phyloP scores from a whole-genome alignment of 1,284 basidiomycete genomes.

The Paramarasmius palmivorus region DNA sequence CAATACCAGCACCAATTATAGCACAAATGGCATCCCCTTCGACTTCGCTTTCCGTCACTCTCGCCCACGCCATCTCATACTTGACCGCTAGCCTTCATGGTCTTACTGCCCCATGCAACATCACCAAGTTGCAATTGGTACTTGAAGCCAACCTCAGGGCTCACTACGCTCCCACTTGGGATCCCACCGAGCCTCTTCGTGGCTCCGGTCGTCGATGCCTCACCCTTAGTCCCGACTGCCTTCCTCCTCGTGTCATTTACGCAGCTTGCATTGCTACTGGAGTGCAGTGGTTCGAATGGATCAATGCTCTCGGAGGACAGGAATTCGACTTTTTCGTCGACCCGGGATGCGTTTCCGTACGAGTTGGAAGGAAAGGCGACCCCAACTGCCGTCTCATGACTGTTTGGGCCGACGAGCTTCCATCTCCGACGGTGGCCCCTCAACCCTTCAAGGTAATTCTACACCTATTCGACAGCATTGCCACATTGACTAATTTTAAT shows the following conservation, averaged over 20 bases:
- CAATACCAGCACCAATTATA: neutral
- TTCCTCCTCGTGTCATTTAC: constrained; percentile 71
- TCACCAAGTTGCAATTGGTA: constrained; percentile 65
- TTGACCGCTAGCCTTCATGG: constrained; percentile 62
- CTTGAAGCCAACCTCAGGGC: constrained; percentile 72
- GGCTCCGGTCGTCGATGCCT: constrained; percentile 74
- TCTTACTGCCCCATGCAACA: constrained; percentile 45
- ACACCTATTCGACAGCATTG: neutral
- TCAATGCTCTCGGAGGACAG: constrained; percentile 58
- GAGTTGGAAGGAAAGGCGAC: constrained; percentile 43
- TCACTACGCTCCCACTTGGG: constrained; percentile 67
- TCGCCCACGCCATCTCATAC: constrained; percentile 71
- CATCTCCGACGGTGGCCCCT: constrained; percentile 25
- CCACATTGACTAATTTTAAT: neutral
- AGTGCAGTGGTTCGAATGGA: constrained; percentile 79
- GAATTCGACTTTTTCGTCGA: constrained; percentile 80
- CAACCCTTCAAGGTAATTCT: constrained; percentile 17
- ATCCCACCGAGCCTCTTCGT: constrained; percentile 56
- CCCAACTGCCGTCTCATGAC: constrained; percentile 46
- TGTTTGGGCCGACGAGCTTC: constrained; percentile 62
- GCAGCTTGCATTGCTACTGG: constrained; percentile 64
- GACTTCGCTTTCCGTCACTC: constrained; percentile 59
- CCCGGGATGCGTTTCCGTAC: constrained; percentile 71
- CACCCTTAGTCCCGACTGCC: constrained; percentile 63
- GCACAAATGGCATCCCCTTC: constrained; percentile 43